Evolutionary conservation across 768 basidiomycete species (phyloP).

Genomic region (Mycena albidolilacea): DNA sequence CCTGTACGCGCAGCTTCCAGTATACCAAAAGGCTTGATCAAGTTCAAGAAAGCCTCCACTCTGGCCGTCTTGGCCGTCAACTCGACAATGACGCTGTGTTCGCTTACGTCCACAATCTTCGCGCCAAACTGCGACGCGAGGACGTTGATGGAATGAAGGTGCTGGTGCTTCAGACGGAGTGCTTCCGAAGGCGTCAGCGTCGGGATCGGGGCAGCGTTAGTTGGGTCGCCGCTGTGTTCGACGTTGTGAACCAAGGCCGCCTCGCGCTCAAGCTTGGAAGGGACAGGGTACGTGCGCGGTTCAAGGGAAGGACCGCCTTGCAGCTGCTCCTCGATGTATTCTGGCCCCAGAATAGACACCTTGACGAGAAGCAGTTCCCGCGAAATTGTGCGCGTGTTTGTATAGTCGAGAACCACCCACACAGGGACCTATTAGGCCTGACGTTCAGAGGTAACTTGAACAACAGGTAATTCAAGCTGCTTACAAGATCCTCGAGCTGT

Average conservation of each 20-base stretch:
- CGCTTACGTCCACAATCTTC: slow-evolving; percentile 94
- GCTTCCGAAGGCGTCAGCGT: slow-evolving; percentile 85
- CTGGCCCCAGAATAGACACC: slow-evolving; percentile 96
- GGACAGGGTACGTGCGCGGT: slow-evolving; percentile 62
- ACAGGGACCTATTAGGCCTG: slow-evolving; percentile 86
- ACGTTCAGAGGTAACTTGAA: background rate
- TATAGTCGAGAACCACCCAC: slow-evolving; percentile 99
- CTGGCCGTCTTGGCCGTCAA: slow-evolving; percentile 92
- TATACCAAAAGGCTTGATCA: slow-evolving; percentile 95
- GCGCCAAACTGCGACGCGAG: slow-evolving; percentile 93
- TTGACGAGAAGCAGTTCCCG: slow-evolving; percentile 97
- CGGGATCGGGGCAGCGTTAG: slow-evolving; percentile 46
- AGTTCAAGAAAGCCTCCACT: slow-evolving; percentile 92
- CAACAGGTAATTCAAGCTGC: slow-evolving; percentile 47
- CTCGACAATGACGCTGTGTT: slow-evolving; percentile 96
- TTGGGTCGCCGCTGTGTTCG: slow-evolving; percentile 68
- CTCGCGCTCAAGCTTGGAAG: slow-evolving; percentile 79
- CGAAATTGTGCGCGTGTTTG: slow-evolving; percentile 90
- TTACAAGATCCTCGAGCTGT: slow-evolving; percentile 95
- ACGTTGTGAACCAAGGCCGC: slow-evolving; percentile 82
- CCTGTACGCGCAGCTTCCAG: slow-evolving; percentile 96
- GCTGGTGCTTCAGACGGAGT: slow-evolving; percentile 89
- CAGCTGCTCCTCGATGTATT: slow-evolving; percentile 95
- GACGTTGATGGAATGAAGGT: slow-evolving; percentile 88
- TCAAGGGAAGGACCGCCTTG: slow-evolving; percentile 88